Conservation (phyloP, 192 early-diverging fungal genomes). For the Powellomyces hirtus region DNA sequence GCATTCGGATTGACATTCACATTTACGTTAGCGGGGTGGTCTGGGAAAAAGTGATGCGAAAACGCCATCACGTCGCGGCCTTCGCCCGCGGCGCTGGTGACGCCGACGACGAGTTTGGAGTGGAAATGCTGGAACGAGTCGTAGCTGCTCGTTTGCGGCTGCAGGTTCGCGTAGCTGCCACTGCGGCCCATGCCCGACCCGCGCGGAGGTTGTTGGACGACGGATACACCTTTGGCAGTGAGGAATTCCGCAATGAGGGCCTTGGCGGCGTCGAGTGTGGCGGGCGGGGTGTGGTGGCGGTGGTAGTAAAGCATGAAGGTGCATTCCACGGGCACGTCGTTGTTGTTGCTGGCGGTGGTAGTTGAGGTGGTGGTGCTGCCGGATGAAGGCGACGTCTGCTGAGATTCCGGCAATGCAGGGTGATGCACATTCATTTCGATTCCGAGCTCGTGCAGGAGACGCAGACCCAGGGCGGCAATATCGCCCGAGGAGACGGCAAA, state of each 20-base stretch:
- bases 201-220: neutral
- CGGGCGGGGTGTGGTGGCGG: conserved; percentile 25
- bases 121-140: conserved; percentile 65
- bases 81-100: conserved; percentile 21
- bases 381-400: neutral
- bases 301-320: conserved; percentile 37
- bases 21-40: too few species aligned
- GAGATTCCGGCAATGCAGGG: neutral
- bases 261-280: conserved; percentile 36
- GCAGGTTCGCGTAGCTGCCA: conserved; percentile 44
- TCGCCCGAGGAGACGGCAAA: conserved; percentile 44
- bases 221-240: conserved; percentile 32
- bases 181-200: conserved; percentile 21
- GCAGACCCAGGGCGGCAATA: conserved; percentile 32
- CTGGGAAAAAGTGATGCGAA: neutral
- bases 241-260: conserved; percentile 38
- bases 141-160: conserved; percentile 33
- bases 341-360: neutral
- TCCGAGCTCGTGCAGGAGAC: conserved; percentile 26
- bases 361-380: neutral
- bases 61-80: conserved; percentile 3
- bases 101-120: conserved; percentile 50
- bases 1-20: too few species aligned
- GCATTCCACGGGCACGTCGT: conserved; percentile 25
- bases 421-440: conserved; percentile 37